Base-by-base conservation (phyloP, 192 early-diverging fungal species). In the Entomortierella parvispora region DNA sequence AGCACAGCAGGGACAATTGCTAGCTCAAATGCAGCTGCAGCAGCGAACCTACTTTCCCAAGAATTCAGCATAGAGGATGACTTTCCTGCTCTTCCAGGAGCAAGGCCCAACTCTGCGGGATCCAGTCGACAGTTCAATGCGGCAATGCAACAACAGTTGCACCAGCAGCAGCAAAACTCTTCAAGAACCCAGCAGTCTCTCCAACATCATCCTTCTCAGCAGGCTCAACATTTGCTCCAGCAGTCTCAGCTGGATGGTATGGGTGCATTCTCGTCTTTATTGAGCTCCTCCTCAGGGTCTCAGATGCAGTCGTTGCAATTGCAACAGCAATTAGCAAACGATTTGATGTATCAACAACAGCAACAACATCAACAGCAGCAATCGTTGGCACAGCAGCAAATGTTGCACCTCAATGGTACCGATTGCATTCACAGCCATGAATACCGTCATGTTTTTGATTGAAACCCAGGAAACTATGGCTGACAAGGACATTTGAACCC, bases 41-140 rank as follows among this genome's bases (percentile, higher is more conserved):
- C 72, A 20, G 59, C 70, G 6, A 69, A 47, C 40, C 47, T 59
- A 37, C 25, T 77, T 26, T 57, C 74, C 6, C 69, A 81, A 42
- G 79, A 83, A 31, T 79, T 79, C 37, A 81, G 68, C 40, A 84
- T 79, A 66, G 81, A 77, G 55, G 74, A 82, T 37, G 81, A 82
- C 26, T 82, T 82, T 31, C 81, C 81, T 9, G 81, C 81, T n/a
- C 49, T 82, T 42, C 81, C 81, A 56, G 76, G 76, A 11, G 76
- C 81, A 60, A 74, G 79, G 32, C 68, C 53, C 29, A 81, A 74
- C 62, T 68, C 74, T 63, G 43, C 76, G 17, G 71, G 79, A n/a
- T 80, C 74, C 9, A 55, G 69, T 68, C 59, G 69, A 15, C 53
- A 65, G 26, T 78, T 80, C 58, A 68, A 71, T 37, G 58, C 65